Conservation (phyloP, 2,329 filamentous ascomycete genomes). For the Onygenales sp. region DNA sequence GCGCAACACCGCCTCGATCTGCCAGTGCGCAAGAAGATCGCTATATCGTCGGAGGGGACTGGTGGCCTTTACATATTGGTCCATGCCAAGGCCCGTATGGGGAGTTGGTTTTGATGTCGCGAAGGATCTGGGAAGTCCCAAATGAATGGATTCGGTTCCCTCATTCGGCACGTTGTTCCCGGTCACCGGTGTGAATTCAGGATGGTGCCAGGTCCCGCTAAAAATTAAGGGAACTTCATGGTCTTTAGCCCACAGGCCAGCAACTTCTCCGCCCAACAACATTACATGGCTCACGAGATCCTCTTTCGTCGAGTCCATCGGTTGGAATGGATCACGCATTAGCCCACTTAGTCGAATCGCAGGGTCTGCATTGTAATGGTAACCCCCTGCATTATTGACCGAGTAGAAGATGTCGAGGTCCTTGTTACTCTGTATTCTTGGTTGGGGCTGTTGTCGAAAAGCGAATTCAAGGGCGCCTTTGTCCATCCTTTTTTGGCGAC, state of each 20-base stretch:
- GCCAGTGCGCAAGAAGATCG: slow-evolving; percentile 55
- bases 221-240: slow-evolving; percentile 44
- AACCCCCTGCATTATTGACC: slow-evolving; percentile 20
- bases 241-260: slow-evolving; percentile 43
- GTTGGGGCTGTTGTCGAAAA: slow-evolving; percentile 4
- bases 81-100: slow-evolving; percentile 43
- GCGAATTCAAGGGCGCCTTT: slow-evolving; percentile 32
- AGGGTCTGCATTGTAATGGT: slow-evolving; percentile 33
- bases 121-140: slow-evolving; percentile 25
- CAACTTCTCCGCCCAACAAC: slow-evolving; percentile 46
- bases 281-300: slow-evolving; percentile 42
- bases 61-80: slow-evolving; percentile 49
- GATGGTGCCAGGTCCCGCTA: slow-evolving; percentile 29
- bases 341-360: slow-evolving; percentile 26
- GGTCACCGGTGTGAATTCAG: slow-evolving; percentile 11
- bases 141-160: slow-evolving; percentile 15
- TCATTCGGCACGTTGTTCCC: slow-evolving; percentile 34
- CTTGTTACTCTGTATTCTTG: slow-evolving; percentile 17
- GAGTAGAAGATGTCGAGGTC: slow-evolving; percentile 18
- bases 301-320: slow-evolving; percentile 27
- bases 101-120: slow-evolving; percentile 38
- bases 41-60: slow-evolving; percentile 52
- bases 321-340: slow-evolving; percentile 25
- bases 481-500: slow-evolving; percentile 24
- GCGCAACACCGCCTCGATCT: slow-evolving; percentile 53